phyloP scores from a whole-genome alignment of 805 yeast genomes.

The Starmera caribaea region DNA sequence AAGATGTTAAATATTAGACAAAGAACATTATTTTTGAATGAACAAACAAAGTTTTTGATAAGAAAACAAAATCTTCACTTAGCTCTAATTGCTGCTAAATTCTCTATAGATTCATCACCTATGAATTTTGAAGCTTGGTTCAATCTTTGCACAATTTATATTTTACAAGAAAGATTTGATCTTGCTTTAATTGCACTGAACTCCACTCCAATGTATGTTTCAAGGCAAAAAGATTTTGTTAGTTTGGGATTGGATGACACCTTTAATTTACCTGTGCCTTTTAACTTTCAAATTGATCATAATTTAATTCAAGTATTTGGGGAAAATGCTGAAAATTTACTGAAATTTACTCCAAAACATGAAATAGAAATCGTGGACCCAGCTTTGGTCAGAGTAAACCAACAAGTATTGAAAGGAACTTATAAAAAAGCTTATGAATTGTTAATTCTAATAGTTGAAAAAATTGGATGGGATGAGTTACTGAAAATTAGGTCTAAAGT shows the following conservation, averaged over 20 bases:
- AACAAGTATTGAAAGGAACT: constrained; percentile 41
- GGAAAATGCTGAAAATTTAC: constrained; percentile 16
- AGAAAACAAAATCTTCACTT: constrained; percentile 40
- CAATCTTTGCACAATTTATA: constrained; percentile 48
- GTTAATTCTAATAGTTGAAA: constrained; percentile 55
- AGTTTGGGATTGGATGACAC: constrained; percentile 33
- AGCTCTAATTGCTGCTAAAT: constrained; percentile 50
- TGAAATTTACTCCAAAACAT: constrained; percentile 10
- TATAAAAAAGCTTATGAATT: constrained; percentile 56
- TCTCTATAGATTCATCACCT: constrained; percentile 61
- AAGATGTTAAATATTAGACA: constrained; percentile 15
- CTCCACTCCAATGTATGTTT: constrained; percentile 61
- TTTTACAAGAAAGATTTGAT: constrained; percentile 42
- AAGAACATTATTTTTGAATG: constrained; percentile 10
- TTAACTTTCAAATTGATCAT: constrained; percentile 31
- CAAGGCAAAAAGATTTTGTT: constrained; percentile 29
- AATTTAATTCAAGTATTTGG: constrained; percentile 16
- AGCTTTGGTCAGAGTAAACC: constrained; percentile 39
- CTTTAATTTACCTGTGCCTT: constrained; percentile 40
- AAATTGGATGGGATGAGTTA: constrained; percentile 77
- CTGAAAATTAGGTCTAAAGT: constrained; percentile 56
- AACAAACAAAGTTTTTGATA: constrained; percentile 55
- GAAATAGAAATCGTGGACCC: constrained; percentile 38
- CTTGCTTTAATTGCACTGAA: constrained; percentile 62
- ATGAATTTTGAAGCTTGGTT: constrained; percentile 72